A percentile compares a stretch with the other conserved stretches of the same genome.
phyloP scores from a whole-genome alignment of 495 filamentous ascomycete genomes.

The Penicillium manginii region DNA sequence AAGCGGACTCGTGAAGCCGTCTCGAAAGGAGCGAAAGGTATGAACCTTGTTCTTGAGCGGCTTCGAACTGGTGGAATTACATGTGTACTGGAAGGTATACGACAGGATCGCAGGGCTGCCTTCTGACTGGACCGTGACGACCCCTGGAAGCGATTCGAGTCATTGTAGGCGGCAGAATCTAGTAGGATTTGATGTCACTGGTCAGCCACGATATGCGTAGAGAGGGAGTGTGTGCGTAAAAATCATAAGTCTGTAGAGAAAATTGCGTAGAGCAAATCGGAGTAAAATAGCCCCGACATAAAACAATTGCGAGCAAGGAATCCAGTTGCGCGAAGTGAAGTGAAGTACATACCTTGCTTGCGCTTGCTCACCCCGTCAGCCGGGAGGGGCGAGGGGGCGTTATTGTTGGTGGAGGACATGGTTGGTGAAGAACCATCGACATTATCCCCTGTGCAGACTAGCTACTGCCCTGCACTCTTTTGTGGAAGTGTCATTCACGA shows the following conservation, averaged over 20 bases:
- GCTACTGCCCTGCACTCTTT: conserved; percentile 30
- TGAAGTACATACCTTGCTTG: conserved; percentile 37
- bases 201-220: no score
- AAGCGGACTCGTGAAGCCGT: neutral
- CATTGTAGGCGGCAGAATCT: no score
- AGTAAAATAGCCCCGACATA: no score
- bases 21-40: neutral
- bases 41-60: conserved; percentile 2
- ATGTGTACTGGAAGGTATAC: conserved; percentile 1
- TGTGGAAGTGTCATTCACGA: conserved; percentile 11
- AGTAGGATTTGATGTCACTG: no score
- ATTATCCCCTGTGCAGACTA: conserved; percentile 31
- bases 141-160: neutral
- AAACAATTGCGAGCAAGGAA: no score
- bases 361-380: conserved; percentile 41
- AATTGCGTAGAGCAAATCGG: no score
- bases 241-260: no score
- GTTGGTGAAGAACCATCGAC: conserved; percentile 32
- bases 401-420: conserved; percentile 39
- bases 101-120: conserved; percentile 1
- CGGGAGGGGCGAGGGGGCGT: conserved; percentile 33
- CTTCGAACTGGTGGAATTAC: neutral
- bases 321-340: no score
- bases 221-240: no score
- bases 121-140: neutral